Conservation (phyloP, 2,329 filamentous ascomycete genomes). For the Biscogniauxia mediterranea region DNA sequence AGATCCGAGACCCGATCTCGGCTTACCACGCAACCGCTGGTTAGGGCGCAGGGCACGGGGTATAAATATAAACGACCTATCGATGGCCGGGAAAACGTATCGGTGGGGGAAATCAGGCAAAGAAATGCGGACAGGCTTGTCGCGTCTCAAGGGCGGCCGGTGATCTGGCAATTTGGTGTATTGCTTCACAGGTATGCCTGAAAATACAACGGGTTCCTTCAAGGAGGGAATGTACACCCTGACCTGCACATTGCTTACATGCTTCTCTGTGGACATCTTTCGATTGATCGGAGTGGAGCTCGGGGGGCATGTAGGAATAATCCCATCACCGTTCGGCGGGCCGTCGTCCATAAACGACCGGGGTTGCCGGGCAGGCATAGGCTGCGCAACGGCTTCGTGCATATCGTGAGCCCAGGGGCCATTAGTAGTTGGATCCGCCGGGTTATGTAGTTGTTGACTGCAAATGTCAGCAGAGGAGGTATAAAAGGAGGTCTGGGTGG, state of each 20-base stretch:
- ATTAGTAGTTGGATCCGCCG: slow-evolving; percentile 63
- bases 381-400: slow-evolving; percentile 67
- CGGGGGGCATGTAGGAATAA: slow-evolving; percentile 56
- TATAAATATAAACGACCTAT: slow-evolving; percentile 97
- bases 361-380: slow-evolving; percentile 39
- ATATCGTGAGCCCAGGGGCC: slow-evolving; percentile 92
- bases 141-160: slow-evolving; percentile 85
- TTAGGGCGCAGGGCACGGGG: slow-evolving; percentile 90
- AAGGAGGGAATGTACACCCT: slow-evolving; percentile 78
- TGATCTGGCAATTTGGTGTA: slow-evolving; percentile 95
- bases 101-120: slow-evolving; percentile 75
- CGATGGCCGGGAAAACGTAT: slow-evolving; percentile 87
- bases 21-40: slow-evolving; percentile 73
- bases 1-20: slow-evolving; percentile 68
- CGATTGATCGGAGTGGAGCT: slow-evolving; percentile 68
- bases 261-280: slow-evolving; percentile 77
- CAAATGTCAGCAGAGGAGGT: slow-evolving; percentile 17
- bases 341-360: slow-evolving; percentile 47
- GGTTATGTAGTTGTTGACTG: slow-evolving; percentile 42
- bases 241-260: slow-evolving; percentile 81
- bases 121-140: slow-evolving; percentile 94
- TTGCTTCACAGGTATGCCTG: slow-evolving; percentile 78
- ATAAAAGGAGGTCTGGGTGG: slow-evolving; percentile 1
- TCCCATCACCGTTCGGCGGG: slow-evolving; percentile 52
- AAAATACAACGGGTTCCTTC: slow-evolving; percentile 67